Conservation (phyloP, 2,329 filamentous ascomycete genomes). For the Phyllachora maydis region DNA sequence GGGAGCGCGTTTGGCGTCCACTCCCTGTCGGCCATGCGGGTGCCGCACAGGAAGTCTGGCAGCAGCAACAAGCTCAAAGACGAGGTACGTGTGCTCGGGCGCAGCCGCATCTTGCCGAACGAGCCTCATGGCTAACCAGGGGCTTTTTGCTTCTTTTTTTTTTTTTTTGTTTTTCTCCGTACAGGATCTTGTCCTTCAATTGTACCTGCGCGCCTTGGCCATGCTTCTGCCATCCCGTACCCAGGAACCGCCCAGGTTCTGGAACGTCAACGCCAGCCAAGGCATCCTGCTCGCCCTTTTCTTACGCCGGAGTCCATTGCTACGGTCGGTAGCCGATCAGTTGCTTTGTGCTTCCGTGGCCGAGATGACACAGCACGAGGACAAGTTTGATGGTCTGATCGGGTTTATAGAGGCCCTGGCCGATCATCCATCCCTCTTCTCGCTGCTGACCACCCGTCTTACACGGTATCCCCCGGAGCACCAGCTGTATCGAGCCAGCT, state of each 20-base stretch:
- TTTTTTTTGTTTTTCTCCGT: too few species aligned
- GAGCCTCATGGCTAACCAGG: too few species aligned
- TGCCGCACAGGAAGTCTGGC: too few species aligned
- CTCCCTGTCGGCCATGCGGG: too few species aligned
- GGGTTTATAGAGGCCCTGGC: slow-evolving; percentile 15
- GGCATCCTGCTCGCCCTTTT: slow-evolving; percentile 3
- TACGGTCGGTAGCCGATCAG: slow-evolving; percentile 7
- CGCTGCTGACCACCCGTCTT: slow-evolving; percentile 13
- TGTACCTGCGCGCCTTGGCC: slow-evolving; percentile 4
- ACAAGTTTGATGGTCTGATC: slow-evolving; percentile 16
- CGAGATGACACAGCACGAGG: slow-evolving; percentile 7
- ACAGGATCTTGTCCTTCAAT: background rate
- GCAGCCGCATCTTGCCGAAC: too few species aligned
- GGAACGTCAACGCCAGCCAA: slow-evolving; percentile 1
- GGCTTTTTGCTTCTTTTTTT: too few species aligned
- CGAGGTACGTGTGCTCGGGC: too few species aligned
- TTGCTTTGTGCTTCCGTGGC: slow-evolving; percentile 8
- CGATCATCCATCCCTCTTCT: slow-evolving; percentile 10
- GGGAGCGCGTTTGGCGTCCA: too few species aligned
- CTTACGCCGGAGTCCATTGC: slow-evolving; percentile 7
- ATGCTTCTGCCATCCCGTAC: slow-evolving; percentile 2
- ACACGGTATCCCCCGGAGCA: slow-evolving; percentile 11
- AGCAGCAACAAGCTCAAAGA: too few species aligned
- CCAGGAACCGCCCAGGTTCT: background rate
- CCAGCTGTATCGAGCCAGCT: slow-evolving; percentile 15